Conservation (phyloP, 2,329 filamentous ascomycete genomes). For the Capronia epimyces region DNA sequence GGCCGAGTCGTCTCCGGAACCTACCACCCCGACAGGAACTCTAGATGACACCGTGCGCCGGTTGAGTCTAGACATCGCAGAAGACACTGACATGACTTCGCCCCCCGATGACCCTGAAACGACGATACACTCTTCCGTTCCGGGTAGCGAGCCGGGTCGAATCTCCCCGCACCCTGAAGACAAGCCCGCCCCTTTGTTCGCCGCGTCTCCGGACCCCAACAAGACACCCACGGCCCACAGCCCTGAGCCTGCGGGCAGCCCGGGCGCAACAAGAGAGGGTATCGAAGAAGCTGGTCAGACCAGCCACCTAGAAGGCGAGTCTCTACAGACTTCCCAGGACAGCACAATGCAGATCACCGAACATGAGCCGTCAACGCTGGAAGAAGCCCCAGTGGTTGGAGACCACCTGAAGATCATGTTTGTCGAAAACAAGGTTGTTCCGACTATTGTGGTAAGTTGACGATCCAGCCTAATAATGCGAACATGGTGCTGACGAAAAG, state of each 20-base stretch:
- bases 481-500: conserved; percentile 8
- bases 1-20: conserved; percentile 9
- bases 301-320: conserved; percentile 20
- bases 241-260: conserved; percentile 24
- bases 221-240: conserved; percentile 29
- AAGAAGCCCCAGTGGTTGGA: conserved; percentile 75
- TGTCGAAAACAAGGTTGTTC: conserved; percentile 88
- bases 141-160: conserved; percentile 12
- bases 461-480: neutral
- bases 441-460: conserved; percentile 77
- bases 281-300: conserved; percentile 7
- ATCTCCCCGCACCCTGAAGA: conserved; percentile 59
- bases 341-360: conserved; percentile 30
- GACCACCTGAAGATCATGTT: conserved; percentile 95
- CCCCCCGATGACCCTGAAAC: conserved; percentile 31
- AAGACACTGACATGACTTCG: conserved; percentile 48
- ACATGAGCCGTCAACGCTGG: conserved; percentile 52
- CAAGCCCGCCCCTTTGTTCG: conserved; percentile 62
- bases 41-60: conserved; percentile 51
- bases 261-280: conserved; percentile 7
- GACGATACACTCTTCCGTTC: conserved; percentile 1
- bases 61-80: conserved; percentile 37
- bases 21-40: conserved; percentile 45
- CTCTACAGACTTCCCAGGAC: conserved; percentile 15
- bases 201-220: conserved; percentile 22